Percentiles rank a stretch among this genome's conserved stretches.
These are phyloP conservation scores for Neonectria hederae DNA, from an alignment of 2,329 filamentous ascomycete species.

Conservation along the genomic window DNA sequence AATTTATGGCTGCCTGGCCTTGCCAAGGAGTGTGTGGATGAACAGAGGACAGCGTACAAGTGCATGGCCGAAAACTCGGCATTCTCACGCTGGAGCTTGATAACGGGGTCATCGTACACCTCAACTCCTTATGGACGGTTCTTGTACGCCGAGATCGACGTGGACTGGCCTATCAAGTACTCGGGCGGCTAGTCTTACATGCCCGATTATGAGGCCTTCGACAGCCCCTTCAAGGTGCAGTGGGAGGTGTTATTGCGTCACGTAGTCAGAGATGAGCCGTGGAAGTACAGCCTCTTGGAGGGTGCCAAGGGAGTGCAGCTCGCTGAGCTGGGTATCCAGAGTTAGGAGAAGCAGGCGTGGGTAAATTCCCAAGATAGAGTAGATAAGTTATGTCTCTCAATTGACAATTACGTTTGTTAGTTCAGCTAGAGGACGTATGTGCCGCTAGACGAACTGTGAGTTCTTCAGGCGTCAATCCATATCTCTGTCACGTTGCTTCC, in stretches of 20 bases:
- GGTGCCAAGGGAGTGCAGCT: neutral
- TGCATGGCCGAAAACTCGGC: neutral
- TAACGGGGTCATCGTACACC: neutral
- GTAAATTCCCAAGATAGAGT: neutral
- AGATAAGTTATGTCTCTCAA: neutral
- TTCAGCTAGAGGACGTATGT: too few species aligned
- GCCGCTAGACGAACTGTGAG: too few species aligned
- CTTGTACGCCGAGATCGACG: neutral
- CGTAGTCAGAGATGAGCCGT: neutral
- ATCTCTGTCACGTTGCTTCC: too few species aligned
- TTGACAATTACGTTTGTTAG: neutral
- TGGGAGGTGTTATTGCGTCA: constrained; percentile 1
- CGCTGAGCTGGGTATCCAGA: neutral
- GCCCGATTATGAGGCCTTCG: neutral
- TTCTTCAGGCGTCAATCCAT: too few species aligned
- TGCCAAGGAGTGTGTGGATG: neutral
- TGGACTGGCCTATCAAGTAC: neutral
- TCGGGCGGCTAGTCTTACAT: neutral
- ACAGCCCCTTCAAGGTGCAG: constrained; percentile 3
- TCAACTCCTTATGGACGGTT: neutral
- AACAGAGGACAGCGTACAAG: neutral
- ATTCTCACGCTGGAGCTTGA: neutral
- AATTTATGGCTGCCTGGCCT: constrained; percentile 1
- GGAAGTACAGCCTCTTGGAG: neutral
- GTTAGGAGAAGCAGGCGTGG: neutral